These are phyloP conservation scores for Adansonia gregorii DNA, from an alignment of 441 rosid species.

Conservation along the genomic window DNA sequence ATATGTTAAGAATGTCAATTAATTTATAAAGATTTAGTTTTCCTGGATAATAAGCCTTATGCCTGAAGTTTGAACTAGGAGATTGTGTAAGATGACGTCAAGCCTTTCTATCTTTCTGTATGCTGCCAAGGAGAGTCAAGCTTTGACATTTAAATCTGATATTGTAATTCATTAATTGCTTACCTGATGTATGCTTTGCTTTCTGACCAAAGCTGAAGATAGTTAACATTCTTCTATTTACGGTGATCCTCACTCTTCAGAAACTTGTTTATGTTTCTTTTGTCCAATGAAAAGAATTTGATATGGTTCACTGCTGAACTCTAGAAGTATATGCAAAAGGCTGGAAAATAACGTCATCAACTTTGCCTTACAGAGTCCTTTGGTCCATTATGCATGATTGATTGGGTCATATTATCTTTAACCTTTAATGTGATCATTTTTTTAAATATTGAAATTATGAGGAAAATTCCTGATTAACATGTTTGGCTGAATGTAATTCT, in stretches of 20 bases:
- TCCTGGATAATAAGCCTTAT: background rate
- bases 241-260: background rate
- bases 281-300: slow-evolving; percentile 6
- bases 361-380: background rate
- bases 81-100: background rate
- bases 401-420: background rate
- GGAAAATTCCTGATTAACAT: slow-evolving; percentile 16
- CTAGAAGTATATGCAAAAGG: background rate
- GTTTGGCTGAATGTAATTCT: slow-evolving; percentile 18
- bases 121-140: background rate
- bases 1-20: background rate
- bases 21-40: slow-evolving; percentile 7
- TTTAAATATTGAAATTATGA: background rate
- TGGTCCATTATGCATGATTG: background rate
- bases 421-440: slow-evolving; percentile 2
- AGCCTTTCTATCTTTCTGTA: background rate
- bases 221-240: background rate
- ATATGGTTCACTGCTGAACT: background rate
- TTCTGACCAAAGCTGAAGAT: slow-evolving; percentile 17
- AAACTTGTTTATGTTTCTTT: background rate
- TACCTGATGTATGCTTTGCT: background rate
- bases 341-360: background rate
- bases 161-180: background rate
- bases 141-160: slow-evolving; percentile 4
- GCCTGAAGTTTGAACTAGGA: slow-evolving; percentile 11